phyloP scores from a whole-genome alignment of 768 basidiomycete genomes.

The Leccinum broughii region DNA sequence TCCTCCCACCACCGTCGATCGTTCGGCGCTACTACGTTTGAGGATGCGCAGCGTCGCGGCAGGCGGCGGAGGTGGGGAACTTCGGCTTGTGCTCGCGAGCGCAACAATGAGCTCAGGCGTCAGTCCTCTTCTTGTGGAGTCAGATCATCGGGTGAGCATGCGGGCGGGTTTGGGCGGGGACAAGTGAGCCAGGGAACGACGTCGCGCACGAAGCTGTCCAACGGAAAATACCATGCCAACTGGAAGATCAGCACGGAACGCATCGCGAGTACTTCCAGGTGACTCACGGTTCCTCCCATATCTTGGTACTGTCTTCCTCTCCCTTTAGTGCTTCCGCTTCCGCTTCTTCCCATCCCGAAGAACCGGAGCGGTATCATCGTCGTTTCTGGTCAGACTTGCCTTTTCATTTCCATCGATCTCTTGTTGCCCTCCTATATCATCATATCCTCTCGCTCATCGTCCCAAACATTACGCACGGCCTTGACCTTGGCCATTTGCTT shows the following conservation, averaged over 20 bases:
- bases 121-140: constrained; percentile 54
- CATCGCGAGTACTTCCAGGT: not conserved
- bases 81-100: constrained; percentile 36
- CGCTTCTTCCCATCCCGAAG: not conserved
- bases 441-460: not conserved
- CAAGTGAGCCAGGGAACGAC: not conserved
- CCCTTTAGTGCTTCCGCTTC: not conserved
- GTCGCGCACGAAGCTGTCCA: not conserved
- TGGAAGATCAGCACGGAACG: constrained; percentile 13
- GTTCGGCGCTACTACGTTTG: constrained; percentile 43
- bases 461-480: constrained; percentile 54
- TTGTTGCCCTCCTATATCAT: not conserved
- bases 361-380: not conserved
- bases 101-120: constrained; percentile 68
- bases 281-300: constrained; percentile 64
- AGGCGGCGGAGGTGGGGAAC: constrained; percentile 49
- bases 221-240: constrained; percentile 2
- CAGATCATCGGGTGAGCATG: not conserved
- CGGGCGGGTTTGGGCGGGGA: too few relatives aligned
- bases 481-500: not conserved
- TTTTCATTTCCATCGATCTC: not conserved
- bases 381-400: not conserved
- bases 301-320: constrained; percentile 40
- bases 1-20: too few relatives aligned
- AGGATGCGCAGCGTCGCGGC: constrained; percentile 66